A percentile compares a stretch with the other conserved stretches of the same genome.
These are phyloP conservation scores for Ensete glaucum DNA, from an alignment of 176 grass and related monocot genomes.

Conservation along the genomic window DNA sequence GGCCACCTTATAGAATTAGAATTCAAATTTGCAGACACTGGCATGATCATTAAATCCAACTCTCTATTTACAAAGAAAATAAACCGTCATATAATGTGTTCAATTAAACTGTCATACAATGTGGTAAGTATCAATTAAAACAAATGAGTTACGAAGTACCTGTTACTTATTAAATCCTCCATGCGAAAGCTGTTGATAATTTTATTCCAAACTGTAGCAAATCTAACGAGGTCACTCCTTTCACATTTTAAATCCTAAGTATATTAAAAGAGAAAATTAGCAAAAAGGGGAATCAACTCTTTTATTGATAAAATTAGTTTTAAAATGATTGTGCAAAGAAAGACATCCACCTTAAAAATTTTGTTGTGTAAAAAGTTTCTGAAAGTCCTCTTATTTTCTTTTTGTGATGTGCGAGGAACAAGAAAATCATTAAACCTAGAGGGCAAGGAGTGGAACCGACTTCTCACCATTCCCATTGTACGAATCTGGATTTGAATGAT, in stretches of 20 bases:
- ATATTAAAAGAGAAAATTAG: conserved; percentile 19
- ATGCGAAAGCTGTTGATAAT: conserved; percentile 73
- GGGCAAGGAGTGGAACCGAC: conserved; percentile 68
- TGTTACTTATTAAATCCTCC: conserved; percentile 90
- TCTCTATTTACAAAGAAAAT: conserved; percentile 36
- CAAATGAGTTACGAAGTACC: conserved; percentile 31
- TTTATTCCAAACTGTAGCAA: conserved; percentile 82
- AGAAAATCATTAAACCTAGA: conserved; percentile 73
- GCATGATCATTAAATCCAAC: conserved; percentile 92
- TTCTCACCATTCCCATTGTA: conserved; percentile 99
- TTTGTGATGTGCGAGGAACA: conserved; percentile 47
- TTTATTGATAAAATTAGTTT: conserved; percentile 16
- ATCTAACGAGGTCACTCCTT: conserved; percentile 61
- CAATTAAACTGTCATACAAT: not conserved
- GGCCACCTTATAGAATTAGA: conserved; percentile 62
- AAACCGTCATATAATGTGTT: not conserved
- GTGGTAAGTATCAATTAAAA: not conserved
- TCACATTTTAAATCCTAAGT: conserved; percentile 57
- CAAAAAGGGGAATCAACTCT: not conserved
- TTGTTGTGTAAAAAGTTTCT: conserved; percentile 66
- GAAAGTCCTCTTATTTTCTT: conserved; percentile 47
- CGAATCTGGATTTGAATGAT: conserved; percentile 54
- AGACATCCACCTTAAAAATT: conserved; percentile 62
- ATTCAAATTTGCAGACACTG: conserved; percentile 43
- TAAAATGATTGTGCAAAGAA: not conserved